Conservation (phyloP, 1,284 basidiomycete genomes). For the Cryptococcus wingfieldii region DNA sequence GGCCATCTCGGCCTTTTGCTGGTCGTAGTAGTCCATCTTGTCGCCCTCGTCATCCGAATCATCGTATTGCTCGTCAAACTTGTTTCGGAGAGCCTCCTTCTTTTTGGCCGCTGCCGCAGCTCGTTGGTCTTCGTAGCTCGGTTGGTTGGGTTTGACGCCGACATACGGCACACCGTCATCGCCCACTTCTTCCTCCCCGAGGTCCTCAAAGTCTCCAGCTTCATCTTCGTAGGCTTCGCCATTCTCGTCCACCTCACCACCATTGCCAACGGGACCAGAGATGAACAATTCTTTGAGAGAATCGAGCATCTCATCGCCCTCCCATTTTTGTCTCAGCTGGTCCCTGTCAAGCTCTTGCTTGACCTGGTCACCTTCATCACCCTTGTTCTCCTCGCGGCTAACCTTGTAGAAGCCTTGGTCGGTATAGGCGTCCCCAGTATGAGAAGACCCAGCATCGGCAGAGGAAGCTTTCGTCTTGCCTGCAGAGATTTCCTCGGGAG, state of each 20-base stretch:
- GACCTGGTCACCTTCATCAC: slow-evolving; percentile 64
- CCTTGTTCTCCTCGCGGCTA: slow-evolving; percentile 46
- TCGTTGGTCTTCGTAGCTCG: slow-evolving; percentile 49
- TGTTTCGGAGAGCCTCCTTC: slow-evolving; percentile 86
- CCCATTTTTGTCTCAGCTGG: slow-evolving; percentile 66
- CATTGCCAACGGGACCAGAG: slow-evolving; percentile 58
- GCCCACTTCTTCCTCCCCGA: slow-evolving; percentile 50
- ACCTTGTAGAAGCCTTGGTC: slow-evolving; percentile 71
- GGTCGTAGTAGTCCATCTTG: slow-evolving; percentile 80
- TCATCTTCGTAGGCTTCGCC: slow-evolving; percentile 52
- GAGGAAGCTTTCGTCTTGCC: slow-evolving; percentile 48
- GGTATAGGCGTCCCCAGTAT: slow-evolving; percentile 21
- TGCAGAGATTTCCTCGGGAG: slow-evolving; percentile 66
- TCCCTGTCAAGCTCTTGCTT: slow-evolving; percentile 58
- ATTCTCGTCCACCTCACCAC: slow-evolving; percentile 38
- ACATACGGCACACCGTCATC: slow-evolving; percentile 46
- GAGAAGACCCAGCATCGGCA: slow-evolving; percentile 41
- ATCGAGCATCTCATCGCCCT: slow-evolving; percentile 75
- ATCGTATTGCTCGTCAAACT: slow-evolving; percentile 96
- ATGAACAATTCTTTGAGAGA: slow-evolving; percentile 87
- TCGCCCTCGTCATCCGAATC: slow-evolving; percentile 69
- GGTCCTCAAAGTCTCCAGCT: slow-evolving; percentile 53
- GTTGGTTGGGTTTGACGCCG: slow-evolving; percentile 35
- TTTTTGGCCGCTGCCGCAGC: slow-evolving; percentile 69
- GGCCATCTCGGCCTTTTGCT: slow-evolving; percentile 87